Evolutionary conservation across 208 protist species (phyloP).

Genomic region (Wallacemonas sp.): DNA sequence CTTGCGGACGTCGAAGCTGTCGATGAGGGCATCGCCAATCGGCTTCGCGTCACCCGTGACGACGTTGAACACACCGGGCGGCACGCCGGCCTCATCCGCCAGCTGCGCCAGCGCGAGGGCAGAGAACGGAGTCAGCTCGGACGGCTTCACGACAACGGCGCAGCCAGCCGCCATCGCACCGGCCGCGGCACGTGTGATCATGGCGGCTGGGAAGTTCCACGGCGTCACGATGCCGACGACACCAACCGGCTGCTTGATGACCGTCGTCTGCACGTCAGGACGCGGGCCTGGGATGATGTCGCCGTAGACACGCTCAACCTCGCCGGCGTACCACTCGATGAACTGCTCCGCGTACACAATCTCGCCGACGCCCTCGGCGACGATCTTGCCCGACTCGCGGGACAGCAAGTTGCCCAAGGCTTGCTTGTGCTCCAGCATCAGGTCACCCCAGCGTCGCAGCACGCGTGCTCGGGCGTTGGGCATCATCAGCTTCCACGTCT

Average conservation of each 20-base stretch:
- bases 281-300: constrained; percentile 69
- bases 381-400: constrained; percentile 80
- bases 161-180: constrained; percentile 91
- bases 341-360: constrained; percentile 60
- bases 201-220: constrained; percentile 93
- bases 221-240: constrained; percentile 90
- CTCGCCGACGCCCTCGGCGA: constrained; percentile 76
- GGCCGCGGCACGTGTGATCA: constrained; percentile 76
- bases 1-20: constrained; percentile 72
- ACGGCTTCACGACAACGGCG: constrained; percentile 90
- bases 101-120: constrained; percentile 75
- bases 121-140: constrained; percentile 78
- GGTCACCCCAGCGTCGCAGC: constrained; percentile 63
- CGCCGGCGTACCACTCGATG: constrained; percentile 87
- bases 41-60: constrained; percentile 66
- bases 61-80: constrained; percentile 82
- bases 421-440: constrained; percentile 52
- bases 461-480: constrained; percentile 61
- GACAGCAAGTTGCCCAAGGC: constrained; percentile 65
- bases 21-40: constrained; percentile 62
- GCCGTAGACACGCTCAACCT: constrained; percentile 82
- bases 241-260: constrained; percentile 82
- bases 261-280: constrained; percentile 50
- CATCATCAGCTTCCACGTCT: constrained; percentile 62
- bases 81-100: constrained; percentile 69